Percentiles rank a stretch among this genome's conserved stretches.
Conservation (phyloP, 768 basidiomycete genomes). For the Lactarius indigo region DNA sequence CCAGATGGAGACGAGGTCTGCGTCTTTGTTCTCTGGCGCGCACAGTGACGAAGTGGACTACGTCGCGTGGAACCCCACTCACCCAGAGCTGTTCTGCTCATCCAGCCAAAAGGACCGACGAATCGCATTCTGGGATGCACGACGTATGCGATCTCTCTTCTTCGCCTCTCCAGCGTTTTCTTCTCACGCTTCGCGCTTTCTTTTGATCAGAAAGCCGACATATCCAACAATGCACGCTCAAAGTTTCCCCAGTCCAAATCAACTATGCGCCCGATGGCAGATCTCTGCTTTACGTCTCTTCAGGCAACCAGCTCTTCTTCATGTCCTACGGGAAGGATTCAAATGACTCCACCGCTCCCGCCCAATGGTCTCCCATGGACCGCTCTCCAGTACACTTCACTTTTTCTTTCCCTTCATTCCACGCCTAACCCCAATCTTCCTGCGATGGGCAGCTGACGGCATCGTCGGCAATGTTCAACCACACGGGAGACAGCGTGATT, state of each 20-base stretch:
- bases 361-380: slow-evolving; percentile 44
- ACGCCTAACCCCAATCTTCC: background rate
- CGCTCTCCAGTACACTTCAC: slow-evolving; percentile 21
- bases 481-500: slow-evolving; percentile 68
- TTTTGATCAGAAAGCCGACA: slow-evolving; percentile 58
- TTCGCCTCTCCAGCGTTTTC: background rate
- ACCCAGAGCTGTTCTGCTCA: slow-evolving; percentile 78
- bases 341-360: slow-evolving; percentile 44
- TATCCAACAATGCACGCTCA: slow-evolving; percentile 56
- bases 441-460: slow-evolving; percentile 41
- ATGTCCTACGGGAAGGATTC: slow-evolving; percentile 52
- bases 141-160: slow-evolving; percentile 48
- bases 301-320: slow-evolving; percentile 57
- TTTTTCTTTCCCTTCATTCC: slow-evolving; percentile 5
- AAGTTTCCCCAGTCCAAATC: slow-evolving; percentile 59
- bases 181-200: background rate
- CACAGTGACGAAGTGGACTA: slow-evolving; percentile 81
- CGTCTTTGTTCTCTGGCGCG: slow-evolving; percentile 62
- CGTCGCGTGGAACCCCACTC: slow-evolving; percentile 80
- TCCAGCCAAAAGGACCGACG: slow-evolving; percentile 72
- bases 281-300: slow-evolving; percentile 59
- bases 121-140: slow-evolving; percentile 81
- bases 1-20: slow-evolving; percentile 69
- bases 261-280: slow-evolving; percentile 72
- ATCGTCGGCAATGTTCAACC: slow-evolving; percentile 72